phyloP scores from a whole-genome alignment of 257 asterid species.

The Przewalskia tangutica region DNA sequence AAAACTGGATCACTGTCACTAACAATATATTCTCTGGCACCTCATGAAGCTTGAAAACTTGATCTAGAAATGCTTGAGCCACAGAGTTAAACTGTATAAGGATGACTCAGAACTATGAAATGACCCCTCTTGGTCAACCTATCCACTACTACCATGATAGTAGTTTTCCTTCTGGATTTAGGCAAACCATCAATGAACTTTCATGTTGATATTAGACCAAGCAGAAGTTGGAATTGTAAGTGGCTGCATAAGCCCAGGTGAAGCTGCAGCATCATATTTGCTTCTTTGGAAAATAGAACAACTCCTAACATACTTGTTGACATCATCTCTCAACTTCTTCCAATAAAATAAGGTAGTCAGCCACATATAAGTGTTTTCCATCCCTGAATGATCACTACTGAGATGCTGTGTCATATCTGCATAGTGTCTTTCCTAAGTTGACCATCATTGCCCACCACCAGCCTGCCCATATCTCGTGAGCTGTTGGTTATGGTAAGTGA shows the following conservation, averaged over 20 bases:
- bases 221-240: background rate
- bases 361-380: background rate
- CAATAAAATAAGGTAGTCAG: background rate
- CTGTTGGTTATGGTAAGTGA: background rate
- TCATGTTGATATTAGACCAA: background rate
- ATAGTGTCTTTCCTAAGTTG: background rate
- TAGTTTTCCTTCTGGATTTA: background rate
- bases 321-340: background rate
- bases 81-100: too few species aligned
- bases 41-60: background rate
- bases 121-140: background rate
- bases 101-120: background rate
- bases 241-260: background rate
- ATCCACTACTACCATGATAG: background rate
- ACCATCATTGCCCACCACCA: background rate
- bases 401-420: background rate
- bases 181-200: background rate
- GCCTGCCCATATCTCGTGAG: background rate
- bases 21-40: background rate
- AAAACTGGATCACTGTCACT: background rate
- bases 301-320: background rate
- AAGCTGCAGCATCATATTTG: background rate
- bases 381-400: background rate
- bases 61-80: background rate
- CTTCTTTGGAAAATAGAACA: background rate